Conservation (phyloP, 305 asterid genomes). For the Solanum hybrid region DNA sequence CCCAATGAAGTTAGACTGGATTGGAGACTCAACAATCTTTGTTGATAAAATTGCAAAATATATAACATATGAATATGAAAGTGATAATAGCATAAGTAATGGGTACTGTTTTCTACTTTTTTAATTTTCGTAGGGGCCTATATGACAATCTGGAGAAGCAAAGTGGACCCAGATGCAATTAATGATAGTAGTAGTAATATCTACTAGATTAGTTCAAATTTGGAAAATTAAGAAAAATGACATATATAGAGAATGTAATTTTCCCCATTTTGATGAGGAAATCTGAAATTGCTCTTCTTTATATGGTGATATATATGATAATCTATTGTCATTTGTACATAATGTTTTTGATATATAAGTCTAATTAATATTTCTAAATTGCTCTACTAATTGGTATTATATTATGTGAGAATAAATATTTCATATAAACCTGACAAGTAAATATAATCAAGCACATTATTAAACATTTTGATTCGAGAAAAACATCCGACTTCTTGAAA, state of each 20-base stretch:
- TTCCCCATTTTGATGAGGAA: background rate
- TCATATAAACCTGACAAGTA: background rate
- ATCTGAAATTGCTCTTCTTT: background rate
- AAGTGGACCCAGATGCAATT: conserved; percentile 63
- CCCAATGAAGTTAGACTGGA: conserved; percentile 71
- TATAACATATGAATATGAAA: background rate
- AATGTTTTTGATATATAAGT: background rate
- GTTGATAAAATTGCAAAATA: conserved; percentile 25
- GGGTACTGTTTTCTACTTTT: background rate
- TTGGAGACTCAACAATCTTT: conserved; percentile 75
- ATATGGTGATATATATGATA: background rate
- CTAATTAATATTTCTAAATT: background rate
- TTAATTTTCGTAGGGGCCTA: background rate
- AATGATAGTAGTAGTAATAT: background rate
- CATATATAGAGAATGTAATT: background rate
- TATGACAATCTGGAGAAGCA: conserved; percentile 43
- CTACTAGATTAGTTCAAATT: background rate
- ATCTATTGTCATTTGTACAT: background rate
- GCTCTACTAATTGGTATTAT: too few relatives aligned
- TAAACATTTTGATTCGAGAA: background rate
- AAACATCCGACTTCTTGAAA: background rate
- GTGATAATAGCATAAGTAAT: background rate
- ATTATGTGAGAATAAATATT: background rate
- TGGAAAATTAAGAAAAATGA: background rate
- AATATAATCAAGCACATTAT: too few relatives aligned